Evolutionary conservation across 2,329 filamentous ascomycete species (phyloP).

Genomic region (Phoma sp.): DNA sequence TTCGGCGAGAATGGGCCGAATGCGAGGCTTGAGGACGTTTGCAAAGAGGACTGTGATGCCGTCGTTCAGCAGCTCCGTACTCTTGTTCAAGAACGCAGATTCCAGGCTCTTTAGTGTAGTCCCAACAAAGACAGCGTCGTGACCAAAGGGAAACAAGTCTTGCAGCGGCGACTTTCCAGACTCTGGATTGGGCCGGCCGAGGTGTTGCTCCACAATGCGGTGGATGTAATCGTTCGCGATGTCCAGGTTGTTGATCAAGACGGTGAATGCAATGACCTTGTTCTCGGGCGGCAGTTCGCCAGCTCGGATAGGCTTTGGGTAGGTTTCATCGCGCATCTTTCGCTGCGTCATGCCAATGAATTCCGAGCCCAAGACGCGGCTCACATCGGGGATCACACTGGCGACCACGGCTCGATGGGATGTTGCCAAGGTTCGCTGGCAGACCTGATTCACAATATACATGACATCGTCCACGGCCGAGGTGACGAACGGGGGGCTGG

Average conservation of each 20-base stretch:
- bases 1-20: slow-evolving; percentile 84
- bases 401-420: slow-evolving; percentile 80
- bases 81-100: slow-evolving; percentile 76
- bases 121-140: slow-evolving; percentile 74
- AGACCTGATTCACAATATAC: slow-evolving; percentile 95
- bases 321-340: slow-evolving; percentile 96
- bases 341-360: slow-evolving; percentile 97
- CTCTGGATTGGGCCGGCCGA: slow-evolving; percentile 52
- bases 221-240: slow-evolving; percentile 89
- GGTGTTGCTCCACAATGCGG: slow-evolving; percentile 78
- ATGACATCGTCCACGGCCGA: slow-evolving; percentile 98
- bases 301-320: slow-evolving; percentile 79
- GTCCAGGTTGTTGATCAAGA: slow-evolving; percentile 95
- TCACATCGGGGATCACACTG: slow-evolving; percentile 78
- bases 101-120: slow-evolving; percentile 74
- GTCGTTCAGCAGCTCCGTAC: slow-evolving; percentile 81
- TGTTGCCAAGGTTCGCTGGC: slow-evolving; percentile 86
- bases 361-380: slow-evolving; percentile 82
- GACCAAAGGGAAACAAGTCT: slow-evolving; percentile 79
- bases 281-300: slow-evolving; percentile 87
- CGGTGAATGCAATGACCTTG: slow-evolving; percentile 85
- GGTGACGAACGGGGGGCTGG: slow-evolving; percentile 88
- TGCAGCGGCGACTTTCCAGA: slow-evolving; percentile 50
- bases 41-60: slow-evolving; percentile 86
- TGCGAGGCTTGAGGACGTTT: slow-evolving; percentile 82